Base-by-base conservation (phyloP, 2,329 filamentous ascomycete genomes). In the Pezicula rhizophila region DNA sequence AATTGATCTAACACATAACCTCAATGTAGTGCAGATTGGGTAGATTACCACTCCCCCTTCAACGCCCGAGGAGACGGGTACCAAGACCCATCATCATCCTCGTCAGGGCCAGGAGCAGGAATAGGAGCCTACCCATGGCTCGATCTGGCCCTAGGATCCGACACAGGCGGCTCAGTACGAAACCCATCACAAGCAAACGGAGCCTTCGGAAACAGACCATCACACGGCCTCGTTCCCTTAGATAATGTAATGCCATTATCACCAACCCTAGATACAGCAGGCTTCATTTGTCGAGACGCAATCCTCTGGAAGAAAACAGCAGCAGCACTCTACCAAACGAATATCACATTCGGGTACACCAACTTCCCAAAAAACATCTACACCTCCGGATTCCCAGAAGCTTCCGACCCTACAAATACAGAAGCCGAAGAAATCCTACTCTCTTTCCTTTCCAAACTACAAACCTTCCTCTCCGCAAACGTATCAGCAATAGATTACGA, bases 131-230 rank as follows among this genome's bases (percentile, higher is more conserved):
- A 76, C 48, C 51, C 64, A 0, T 77, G 72, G 73, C 61, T 79
- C 3, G 75, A 79, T 47, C 57, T 78, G 33, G 67, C 72, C 1
- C 59, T 78, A 4, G 75, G 74, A 3, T 71, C 67, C 28, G 74
- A 76, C 48, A 76, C 72, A 7, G 73, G 73, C 34, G 73, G 76
- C 39, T 70, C 69, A 23, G 72, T 79, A 35, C 70, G 76, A 15
- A 66, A 66, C 5, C 75, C 76, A 0, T 64, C 70, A 0, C 65
- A 71, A 45, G 69, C 71, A 0, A 71, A 78, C 55, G 75, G 75
- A 4, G 56, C 74, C 3, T 78, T 71, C 47, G 73, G 75, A 2
- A 76, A 77, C 46, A 61, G 75, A 4, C 75, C 75, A 2, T 71
- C 70, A 1, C 68, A 72, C 42, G 70, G 68, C 3, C 60, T 77